These are phyloP conservation scores for Monosporascus sp. DNA, from an alignment of 2,329 filamentous ascomycete genomes.

Conservation along the genomic window DNA sequence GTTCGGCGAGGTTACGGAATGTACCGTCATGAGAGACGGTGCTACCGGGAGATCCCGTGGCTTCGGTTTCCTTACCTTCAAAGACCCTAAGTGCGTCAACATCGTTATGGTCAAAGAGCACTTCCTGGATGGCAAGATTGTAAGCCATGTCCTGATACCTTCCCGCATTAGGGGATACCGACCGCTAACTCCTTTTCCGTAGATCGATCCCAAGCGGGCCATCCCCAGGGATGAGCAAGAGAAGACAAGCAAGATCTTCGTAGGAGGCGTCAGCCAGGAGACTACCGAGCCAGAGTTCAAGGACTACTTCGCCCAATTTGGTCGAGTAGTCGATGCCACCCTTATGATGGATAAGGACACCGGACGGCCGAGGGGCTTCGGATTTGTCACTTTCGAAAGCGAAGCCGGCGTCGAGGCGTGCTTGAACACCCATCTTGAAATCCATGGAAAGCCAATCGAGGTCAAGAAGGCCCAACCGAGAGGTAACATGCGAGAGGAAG, in stretches of 20 bases:
- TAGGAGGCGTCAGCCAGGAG: constrained; percentile 95
- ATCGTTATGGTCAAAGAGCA: constrained; percentile 99
- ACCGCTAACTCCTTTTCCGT: constrained; percentile 13
- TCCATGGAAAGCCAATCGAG: constrained; percentile 93
- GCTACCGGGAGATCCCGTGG: constrained; percentile 89
- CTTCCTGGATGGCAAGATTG: constrained; percentile 95
- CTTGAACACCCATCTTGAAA: constrained; percentile 77
- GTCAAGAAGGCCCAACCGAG: constrained; percentile 97
- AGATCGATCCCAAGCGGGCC: constrained; percentile 97
- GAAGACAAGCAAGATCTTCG: constrained; percentile 97
- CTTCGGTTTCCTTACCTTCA: constrained; percentile 97
- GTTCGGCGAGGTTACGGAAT: constrained; percentile 95
- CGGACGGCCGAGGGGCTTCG: constrained; percentile 90
- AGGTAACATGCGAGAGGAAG: constrained; percentile 89
- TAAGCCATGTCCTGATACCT: constrained; percentile 42
- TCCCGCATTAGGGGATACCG: background rate
- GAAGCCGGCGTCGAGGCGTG: constrained; percentile 92
- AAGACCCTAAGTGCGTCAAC: constrained; percentile 95
- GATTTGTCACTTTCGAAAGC: constrained; percentile 96
- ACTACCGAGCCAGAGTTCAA: constrained; percentile 95
- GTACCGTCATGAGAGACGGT: constrained; percentile 98
- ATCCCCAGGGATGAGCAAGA: constrained; percentile 98
- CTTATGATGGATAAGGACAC: constrained; percentile 99
- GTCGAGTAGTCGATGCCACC: constrained; percentile 91
- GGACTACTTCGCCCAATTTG: constrained; percentile 94